Base-by-base conservation (phyloP, 2,329 filamentous ascomycete genomes). In the Ophiosphaerella herpotricha region DNA sequence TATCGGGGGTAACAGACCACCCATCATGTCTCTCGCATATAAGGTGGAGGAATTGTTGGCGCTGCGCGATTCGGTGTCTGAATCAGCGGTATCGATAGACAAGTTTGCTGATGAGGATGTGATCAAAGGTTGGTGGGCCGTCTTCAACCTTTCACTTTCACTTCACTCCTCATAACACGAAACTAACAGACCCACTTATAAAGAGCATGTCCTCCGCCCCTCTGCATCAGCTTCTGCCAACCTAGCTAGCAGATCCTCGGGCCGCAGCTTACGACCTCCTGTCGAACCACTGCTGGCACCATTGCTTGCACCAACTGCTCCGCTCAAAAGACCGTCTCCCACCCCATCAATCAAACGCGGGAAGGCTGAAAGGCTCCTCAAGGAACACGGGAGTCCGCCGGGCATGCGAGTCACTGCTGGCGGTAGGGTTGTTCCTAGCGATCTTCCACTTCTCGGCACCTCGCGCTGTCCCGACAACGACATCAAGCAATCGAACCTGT, bases 321-420 rank as follows among this genome's bases (percentile, higher is more conserved):
- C 63, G 14, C 54, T 62, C 42, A 75, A 75, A 58, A 69, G 68
- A 29, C 75, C 74, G 5, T 80, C 78, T 3, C 78, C 78, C 12
- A 77, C 77, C 1, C 78, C 78, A 11, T 80, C 78, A 1, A 64
- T 80, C 62, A 80, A 80, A 66, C 74, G 75, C 36, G 76, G 75
- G 45, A 79, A 79, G 54, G 77, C 75, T 11, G 78, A 80, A 58
- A 73, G 71, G 36, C 74, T 81, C 36, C 74, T 80, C 61, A 78
- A 80, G 55, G 75, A 78, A 52, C 78, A 81, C 68, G 78, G 78
- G 46, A 80, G 78, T 33, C 78, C 78, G 32, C 76, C 75, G 18
- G 77, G 78, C 49, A 66, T 80, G 47, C 76, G 78, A 48, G 78
- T 81, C 37, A 81, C 78, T 41, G 78, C 78, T 53, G 78, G 78